These are phyloP conservation scores for Comarum palustre DNA, from an alignment of 306 rosid species.

Conservation along the genomic window DNA sequence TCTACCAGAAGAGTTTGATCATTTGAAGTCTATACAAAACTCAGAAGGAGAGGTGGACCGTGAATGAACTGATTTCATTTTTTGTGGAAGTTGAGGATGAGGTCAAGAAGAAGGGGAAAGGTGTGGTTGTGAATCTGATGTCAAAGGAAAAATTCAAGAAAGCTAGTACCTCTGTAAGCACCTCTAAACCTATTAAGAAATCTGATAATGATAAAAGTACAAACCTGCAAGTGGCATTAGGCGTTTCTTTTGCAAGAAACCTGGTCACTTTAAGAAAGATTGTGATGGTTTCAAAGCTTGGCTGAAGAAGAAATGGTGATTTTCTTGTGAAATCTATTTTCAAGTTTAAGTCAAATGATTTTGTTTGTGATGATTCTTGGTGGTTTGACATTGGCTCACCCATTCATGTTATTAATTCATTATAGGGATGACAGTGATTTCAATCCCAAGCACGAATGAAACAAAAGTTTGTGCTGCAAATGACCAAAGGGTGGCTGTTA, in stretches of 20 bases:
- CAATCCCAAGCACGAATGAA: no score
- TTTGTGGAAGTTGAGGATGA: neutral
- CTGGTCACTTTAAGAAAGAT: neutral
- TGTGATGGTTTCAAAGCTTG: neutral
- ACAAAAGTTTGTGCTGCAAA: no score
- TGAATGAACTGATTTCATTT: neutral
- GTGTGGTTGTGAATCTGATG: no score
- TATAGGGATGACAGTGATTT: no score
- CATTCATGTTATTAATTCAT: no score
- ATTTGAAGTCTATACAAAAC: neutral
- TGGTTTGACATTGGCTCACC: no score
- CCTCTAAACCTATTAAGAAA: no score
- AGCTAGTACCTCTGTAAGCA: no score
- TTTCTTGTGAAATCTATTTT: no score
- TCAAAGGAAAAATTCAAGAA: no score
- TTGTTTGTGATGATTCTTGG: no score
- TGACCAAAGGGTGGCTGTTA: no score
- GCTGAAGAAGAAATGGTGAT: neutral
- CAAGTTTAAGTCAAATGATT: neutral
- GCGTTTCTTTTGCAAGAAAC: neutral
- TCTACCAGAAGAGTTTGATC: neutral
- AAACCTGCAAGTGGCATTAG: neutral
- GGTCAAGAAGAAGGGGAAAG: neutral
- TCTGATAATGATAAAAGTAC: neutral
- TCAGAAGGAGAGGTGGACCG: neutral